Base-by-base conservation (phyloP, 768 basidiomycete species). In the Neoboletus subvelutipes region DNA sequence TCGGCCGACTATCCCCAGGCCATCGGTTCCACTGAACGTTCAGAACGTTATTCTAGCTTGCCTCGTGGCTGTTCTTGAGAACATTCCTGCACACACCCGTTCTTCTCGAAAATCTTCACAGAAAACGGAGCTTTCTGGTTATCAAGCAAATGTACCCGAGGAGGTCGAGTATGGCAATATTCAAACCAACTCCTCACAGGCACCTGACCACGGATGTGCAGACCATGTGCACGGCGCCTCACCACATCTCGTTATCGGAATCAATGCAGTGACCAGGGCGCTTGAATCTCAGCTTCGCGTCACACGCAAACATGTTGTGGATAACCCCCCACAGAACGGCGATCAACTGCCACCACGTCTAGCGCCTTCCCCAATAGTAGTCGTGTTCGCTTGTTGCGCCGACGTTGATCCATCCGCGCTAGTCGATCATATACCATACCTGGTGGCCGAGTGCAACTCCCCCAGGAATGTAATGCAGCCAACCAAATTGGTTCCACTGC, bases 401-500 rank as follows among this genome's bases (percentile, higher is more conserved):
- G 92, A 94, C 64, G 72, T 93, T 55, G 83, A 92, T 67, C 89
- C 92, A 12, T 78, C 85, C 10, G 73, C 84, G 18, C 74, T 93
- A 49, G 76, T 92, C 50, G 83, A 83, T 46, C 92, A 94, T 69
- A 69, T 94, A 22, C 91, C 87, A 11, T 82, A 85, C 62, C 78
- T 94, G 36, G 82, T 91, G 6, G 92, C 92, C 0, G 80, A 87
- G 0, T 89, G 79, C 67, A 94, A 94, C 71, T 83, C 86, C 26
- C 40, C 47, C 9, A 54, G 36, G 18, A 55, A 60, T 36, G 67
- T 59, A 46, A 64, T 71, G 17, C 61, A 75, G 6, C 64, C 68
- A 31, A 72, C 88, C 52, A 84, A 80, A 68, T 73, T 93, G 24
- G 73, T 91, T 36, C 77, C 84, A 20, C 72, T 94, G 13, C 85